Conservation (phyloP, 2,329 filamentous ascomycete species). For the Xylariaceae sp. region DNA sequence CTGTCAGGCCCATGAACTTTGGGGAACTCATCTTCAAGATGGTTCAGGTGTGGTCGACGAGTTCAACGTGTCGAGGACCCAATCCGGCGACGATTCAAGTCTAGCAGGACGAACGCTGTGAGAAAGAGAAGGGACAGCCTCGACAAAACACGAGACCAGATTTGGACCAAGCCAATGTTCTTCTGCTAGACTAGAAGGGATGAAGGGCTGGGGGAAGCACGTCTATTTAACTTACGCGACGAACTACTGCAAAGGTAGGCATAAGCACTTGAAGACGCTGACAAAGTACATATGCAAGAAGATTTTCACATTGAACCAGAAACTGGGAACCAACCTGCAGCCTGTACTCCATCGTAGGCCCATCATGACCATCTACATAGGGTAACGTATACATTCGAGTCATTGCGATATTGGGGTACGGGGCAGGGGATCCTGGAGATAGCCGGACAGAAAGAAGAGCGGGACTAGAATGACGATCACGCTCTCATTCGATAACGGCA, state of each 20-base stretch:
- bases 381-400: not conserved
- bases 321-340: not conserved
- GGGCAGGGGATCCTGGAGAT: conserved; percentile 4
- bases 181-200: too few relatives aligned
- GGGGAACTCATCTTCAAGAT: conserved; percentile 44
- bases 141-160: too few relatives aligned
- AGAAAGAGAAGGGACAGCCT: not conserved
- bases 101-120: not conserved
- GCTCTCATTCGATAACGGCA: conserved; percentile 1
- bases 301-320: not conserved
- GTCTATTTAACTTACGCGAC: too few relatives aligned
- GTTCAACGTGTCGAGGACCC: conserved; percentile 5
- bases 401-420: conserved; percentile 2
- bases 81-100: not conserved
- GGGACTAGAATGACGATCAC: not conserved
- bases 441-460: not conserved
- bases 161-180: too few relatives aligned
- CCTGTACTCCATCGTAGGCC: too few relatives aligned
- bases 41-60: conserved; percentile 3
- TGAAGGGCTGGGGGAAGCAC: too few relatives aligned
- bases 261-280: too few relatives aligned
- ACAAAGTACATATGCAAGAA: too few relatives aligned
- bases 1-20: conserved; percentile 54
- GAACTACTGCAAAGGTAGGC: too few relatives aligned
- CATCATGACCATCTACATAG: not conserved